Evolutionary conservation across 192 early-diverging fungal species (phyloP), one percentile per base, ranked within the genome.

Genomic region (Kickxella alabastrina): DNA sequence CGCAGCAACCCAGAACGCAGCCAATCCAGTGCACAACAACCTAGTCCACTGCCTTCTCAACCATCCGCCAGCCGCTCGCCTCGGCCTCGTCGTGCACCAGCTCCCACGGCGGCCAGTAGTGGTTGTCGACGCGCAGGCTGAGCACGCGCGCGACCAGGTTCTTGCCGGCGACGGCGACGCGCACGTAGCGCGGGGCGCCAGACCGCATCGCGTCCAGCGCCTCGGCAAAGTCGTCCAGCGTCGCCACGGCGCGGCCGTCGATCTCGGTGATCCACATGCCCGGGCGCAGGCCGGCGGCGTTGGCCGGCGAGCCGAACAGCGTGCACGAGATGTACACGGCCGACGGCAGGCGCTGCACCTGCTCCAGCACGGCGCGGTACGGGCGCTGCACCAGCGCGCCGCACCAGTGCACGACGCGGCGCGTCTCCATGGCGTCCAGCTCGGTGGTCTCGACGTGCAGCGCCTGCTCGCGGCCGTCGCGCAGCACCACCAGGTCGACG

Each of bases 221-320:
- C 36, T 10, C 24, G 24, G 13, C 18, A 48, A 90, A 90, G 14
- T 80, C 79, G 48, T 86, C 83, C 21, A 90, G 35, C 7, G 79
- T 75, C 6, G 39, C 47, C 24, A 90, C 83, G 1, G 81, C 70
- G 1, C 60, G 61, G 32, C 81, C 81, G 50, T 87, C 83, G 3
- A 90, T 68, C 54, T 90, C 86, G 4, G 81, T 84, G 27, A 90
- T 85, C 85, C 85, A 90, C 34, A 90, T 85, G 10, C 86, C 86
- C 0, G 87, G 86, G 4, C 83, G 78, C 19, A 87, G 53, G 47
- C 83, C 49, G 62, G 82, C 43, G 79, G 82, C 57, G 43, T 81
- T 84, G 6, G 86, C 86, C 0, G 87, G 87, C 19, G 87, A 86
- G 6, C 87, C 87, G 22, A 85, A 86, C 14, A 85, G 61, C 19